These are phyloP conservation scores for Arabis hirsuta DNA, from an alignment of 345 rosid species.

Conservation along the genomic window DNA sequence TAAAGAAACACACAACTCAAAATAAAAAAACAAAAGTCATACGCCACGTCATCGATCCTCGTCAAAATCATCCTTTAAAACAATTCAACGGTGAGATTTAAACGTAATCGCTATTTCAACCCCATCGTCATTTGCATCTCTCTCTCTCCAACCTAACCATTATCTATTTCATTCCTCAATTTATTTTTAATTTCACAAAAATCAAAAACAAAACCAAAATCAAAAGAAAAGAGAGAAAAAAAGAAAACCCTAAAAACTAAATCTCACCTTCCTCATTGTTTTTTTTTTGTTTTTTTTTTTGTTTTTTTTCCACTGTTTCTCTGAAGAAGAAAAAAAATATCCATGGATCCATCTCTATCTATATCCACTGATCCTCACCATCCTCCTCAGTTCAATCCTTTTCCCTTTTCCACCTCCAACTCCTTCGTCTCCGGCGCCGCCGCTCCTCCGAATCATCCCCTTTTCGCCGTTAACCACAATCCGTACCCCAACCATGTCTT, in stretches of 20 bases:
- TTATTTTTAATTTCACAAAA: background rate
- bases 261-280: constrained; percentile 15
- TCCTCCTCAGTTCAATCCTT: constrained; percentile 26
- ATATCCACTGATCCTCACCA: constrained; percentile 27
- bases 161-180: constrained; percentile 12
- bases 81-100: constrained; percentile 7
- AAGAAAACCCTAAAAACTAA: constrained; percentile 30
- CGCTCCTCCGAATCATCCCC: background rate
- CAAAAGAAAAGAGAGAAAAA: background rate
- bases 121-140: constrained; percentile 7
- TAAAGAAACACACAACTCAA: constrained; percentile 24
- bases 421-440: background rate
- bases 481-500: constrained; percentile 22
- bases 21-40: background rate
- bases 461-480: background rate
- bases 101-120: background rate
- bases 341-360: constrained; percentile 44
- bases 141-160: constrained; percentile 7
- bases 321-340: background rate
- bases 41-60: constrained; percentile 28
- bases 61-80: background rate
- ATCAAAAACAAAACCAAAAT: constrained; percentile 10
- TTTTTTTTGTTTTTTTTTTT: background rate
- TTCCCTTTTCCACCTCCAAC: background rate
- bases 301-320: constrained; percentile 20